These are phyloP conservation scores for Nymphaea colorata DNA, from an alignment of 164 flowering plant genomes.

Conservation along the genomic window DNA sequence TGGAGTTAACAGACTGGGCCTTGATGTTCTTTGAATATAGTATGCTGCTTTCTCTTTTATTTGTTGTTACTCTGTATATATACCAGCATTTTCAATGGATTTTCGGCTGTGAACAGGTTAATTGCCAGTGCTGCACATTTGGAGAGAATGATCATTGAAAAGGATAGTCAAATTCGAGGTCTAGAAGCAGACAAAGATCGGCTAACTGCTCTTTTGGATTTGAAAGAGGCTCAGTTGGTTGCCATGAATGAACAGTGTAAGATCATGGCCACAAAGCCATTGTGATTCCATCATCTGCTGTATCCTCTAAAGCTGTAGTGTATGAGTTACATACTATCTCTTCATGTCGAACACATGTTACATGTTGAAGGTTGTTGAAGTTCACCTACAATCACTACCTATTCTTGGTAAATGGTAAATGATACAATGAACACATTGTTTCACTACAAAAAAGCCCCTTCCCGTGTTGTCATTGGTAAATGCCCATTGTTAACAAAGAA, in stretches of 20 bases:
- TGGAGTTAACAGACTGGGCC: no score
- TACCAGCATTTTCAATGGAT: not conserved
- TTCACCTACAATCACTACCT: not conserved
- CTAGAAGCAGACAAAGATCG: conserved; percentile 86
- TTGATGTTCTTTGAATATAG: no score
- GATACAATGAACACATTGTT: not conserved
- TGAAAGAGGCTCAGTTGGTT: conserved; percentile 91
- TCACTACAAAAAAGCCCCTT: not conserved
- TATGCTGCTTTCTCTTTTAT: no score
- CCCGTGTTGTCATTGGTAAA: not conserved
- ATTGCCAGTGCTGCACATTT: conserved; percentile 67
- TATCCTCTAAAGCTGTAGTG: not conserved
- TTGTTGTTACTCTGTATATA: no score
- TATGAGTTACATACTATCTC: not conserved
- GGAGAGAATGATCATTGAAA: conserved; percentile 83
- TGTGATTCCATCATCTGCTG: not conserved
- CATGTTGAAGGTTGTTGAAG: not conserved
- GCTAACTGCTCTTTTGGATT: conserved; percentile 76
- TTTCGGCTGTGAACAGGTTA: conserved; percentile 35
- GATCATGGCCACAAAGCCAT: conserved; percentile 36
- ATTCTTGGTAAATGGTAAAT: not conserved
- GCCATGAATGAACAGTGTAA: conserved; percentile 99
- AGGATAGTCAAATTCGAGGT: conserved; percentile 78
- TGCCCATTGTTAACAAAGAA: not conserved
- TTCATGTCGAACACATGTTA: not conserved